phyloP scores from a whole-genome alignment of 768 basidiomycete genomes.

The Boletus subcaerulescens region DNA sequence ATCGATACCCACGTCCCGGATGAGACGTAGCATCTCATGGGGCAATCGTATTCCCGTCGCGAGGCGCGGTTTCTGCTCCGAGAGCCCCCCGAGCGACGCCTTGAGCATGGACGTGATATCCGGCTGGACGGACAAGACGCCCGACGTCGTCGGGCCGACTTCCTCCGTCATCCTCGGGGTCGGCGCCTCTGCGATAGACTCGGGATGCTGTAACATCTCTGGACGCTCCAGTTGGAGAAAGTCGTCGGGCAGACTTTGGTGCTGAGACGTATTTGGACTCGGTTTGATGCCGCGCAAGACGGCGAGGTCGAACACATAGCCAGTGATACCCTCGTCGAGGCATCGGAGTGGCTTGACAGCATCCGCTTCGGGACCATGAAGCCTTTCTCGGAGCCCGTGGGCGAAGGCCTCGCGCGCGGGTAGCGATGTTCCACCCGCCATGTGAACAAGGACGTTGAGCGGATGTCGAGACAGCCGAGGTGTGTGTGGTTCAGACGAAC shows the following conservation, averaged over 20 bases:
- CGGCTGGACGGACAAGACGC: background rate
- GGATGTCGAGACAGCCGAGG: conserved; percentile 14
- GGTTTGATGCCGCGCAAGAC: conserved; percentile 37
- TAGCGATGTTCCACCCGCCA: conserved; percentile 58
- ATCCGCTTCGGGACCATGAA: conserved; percentile 55
- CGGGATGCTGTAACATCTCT: conserved; percentile 15
- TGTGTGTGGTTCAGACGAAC: background rate
- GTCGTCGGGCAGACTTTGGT: conserved; percentile 10
- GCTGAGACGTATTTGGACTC: conserved; percentile 12
- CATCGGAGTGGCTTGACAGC: conserved; percentile 47
- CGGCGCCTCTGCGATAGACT: background rate
- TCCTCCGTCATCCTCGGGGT: conserved; percentile 7
- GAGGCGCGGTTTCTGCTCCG: conserved; percentile 59
- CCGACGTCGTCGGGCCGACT: background rate
- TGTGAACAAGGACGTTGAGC: conserved; percentile 61
- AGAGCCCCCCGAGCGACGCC: conserved; percentile 57
- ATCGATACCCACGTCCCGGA: conserved; percentile 67
- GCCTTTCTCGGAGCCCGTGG: conserved; percentile 49
- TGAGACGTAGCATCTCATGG: conserved; percentile 70
- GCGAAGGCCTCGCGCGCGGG: conserved; percentile 67
- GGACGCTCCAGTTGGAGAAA: conserved; percentile 14
- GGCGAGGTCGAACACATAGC: conserved; percentile 70
- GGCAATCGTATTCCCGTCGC: conserved; percentile 57
- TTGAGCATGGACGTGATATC: conserved; percentile 44
- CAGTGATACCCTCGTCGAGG: conserved; percentile 67